phyloP scores from a whole-genome alignment of 208 protist species.

The Strigomonas culicis region DNA sequence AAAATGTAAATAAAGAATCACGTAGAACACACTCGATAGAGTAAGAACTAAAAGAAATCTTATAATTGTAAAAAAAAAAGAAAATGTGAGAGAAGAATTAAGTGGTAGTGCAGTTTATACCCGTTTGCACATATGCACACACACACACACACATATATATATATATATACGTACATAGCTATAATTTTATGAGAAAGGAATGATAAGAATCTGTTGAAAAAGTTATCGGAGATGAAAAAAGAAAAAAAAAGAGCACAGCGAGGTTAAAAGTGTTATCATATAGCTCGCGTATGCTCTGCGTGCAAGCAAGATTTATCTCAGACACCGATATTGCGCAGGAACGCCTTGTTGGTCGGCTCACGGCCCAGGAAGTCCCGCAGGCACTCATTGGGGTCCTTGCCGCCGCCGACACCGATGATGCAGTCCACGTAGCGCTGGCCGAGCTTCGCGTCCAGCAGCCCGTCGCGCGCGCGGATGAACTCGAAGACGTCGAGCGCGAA shows the following conservation, averaged over 20 bases:
- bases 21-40: not conserved
- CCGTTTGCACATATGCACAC: too few relatives aligned
- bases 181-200: not conserved
- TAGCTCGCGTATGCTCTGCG: not conserved
- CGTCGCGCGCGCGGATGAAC: slow-evolving; percentile 62
- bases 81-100: too few relatives aligned
- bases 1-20: too few relatives aligned
- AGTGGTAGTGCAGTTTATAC: too few relatives aligned
- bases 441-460: slow-evolving; percentile 59
- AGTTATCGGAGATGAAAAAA: not conserved
- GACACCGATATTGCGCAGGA: slow-evolving; percentile 64
- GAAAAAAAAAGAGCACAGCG: not conserved
- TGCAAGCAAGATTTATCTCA: slow-evolving; percentile 10
- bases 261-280: not conserved
- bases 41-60: not conserved
- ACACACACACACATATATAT: too few relatives aligned
- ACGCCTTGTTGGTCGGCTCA: slow-evolving; percentile 76
- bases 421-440: slow-evolving; percentile 64
- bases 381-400: slow-evolving; percentile 67
- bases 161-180: too few relatives aligned
- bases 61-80: too few relatives aligned
- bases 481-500: slow-evolving; percentile 83
- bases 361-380: slow-evolving; percentile 81
- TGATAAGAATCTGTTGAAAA: not conserved
- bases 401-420: slow-evolving; percentile 77